These are phyloP conservation scores for Leccinum rimulosum DNA, from an alignment of 768 basidiomycete species.

Conservation along the genomic window DNA sequence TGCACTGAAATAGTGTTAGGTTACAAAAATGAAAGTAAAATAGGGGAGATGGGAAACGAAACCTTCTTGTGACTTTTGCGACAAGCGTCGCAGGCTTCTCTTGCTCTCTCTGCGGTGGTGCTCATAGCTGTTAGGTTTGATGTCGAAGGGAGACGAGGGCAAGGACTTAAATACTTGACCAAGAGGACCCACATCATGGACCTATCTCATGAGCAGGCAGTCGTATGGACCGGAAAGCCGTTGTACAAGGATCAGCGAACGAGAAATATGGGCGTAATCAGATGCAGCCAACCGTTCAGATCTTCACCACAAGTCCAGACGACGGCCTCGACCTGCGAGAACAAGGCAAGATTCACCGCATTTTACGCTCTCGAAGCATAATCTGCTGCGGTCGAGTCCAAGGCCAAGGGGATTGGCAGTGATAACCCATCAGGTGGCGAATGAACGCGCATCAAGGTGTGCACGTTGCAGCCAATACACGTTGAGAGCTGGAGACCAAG, in stretches of 20 bases:
- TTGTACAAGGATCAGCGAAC: conserved; percentile 9
- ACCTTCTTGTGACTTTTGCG: conserved; percentile 29
- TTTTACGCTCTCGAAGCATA: conserved; percentile 4
- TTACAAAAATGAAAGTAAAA: background rate
- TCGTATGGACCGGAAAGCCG: conserved; percentile 11
- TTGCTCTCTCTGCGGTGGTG: conserved; percentile 21
- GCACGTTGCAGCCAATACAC: conserved; percentile 26
- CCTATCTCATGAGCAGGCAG: conserved; percentile 2
- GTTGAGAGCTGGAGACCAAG: conserved; percentile 9
- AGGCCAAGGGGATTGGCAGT: conserved; percentile 3
- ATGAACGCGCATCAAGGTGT: conserved; percentile 8
- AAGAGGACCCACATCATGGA: conserved; percentile 11
- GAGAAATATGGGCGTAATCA: background rate
- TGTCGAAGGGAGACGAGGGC: background rate
- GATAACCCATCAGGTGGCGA: conserved; percentile 3
- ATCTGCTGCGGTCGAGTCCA: background rate
- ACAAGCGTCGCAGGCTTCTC: conserved; percentile 24
- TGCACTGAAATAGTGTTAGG: conserved; percentile 16
- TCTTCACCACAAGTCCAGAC: conserved; percentile 12
- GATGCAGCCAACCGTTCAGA: conserved; percentile 13
- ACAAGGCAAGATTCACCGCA: background rate
- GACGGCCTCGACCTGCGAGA: background rate
- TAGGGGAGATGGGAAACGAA: background rate
- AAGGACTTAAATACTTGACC: conserved; percentile 20
- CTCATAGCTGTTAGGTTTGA: conserved; percentile 18